Evolutionary conservation across 257 asterid genomes (phyloP), one percentile per base, ranked within the genome.

Genomic region (Lavandula angustifolia): DNA sequence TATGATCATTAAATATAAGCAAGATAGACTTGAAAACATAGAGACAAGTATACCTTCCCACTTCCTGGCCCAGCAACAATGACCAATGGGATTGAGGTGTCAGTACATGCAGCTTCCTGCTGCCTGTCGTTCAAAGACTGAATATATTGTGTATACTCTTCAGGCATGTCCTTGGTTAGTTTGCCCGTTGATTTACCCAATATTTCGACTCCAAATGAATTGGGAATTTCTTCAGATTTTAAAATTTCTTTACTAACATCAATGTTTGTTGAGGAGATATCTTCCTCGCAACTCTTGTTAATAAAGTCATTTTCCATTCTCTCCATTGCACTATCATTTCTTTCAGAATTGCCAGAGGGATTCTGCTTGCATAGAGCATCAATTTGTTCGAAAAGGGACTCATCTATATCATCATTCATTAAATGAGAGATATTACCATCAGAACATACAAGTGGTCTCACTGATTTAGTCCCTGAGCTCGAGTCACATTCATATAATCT

Each of bases 31-130:
- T 65, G 17, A 55, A 63, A 64, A 60, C 14, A 29, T 64, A 35
- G 35, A 51, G 71, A 66, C 54, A 13, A 68, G 62, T 75, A 67
- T 61, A 89, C 99, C 99, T 92, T 92, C 66, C 98, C 98, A 68
- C 98, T 92, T 71, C 98, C 98, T 35, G 98, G 98, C 63, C 98
- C 98, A 70, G 98, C 98, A 81, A 92, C 87, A 79, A 92, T 87
- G 78, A 92, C 82, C 73, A 92, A 62, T 33, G 99, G 99, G 56
- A 60, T 74, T 66, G 92, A 85, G 73, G 85, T 87, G 79, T 89
- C 96, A 75, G 82, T 70, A 59, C 95, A 92, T 70, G 97, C 99
- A 71, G 97, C 99, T 79, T 89, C 97, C 79, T 70, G 85, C 80
- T 92, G 97, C 88, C 80, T 78, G 67, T 87, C 96, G 72, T 87